Evolutionary conservation across 768 basidiomycete genomes (phyloP).

Genomic region (Suillus luteus): DNA sequence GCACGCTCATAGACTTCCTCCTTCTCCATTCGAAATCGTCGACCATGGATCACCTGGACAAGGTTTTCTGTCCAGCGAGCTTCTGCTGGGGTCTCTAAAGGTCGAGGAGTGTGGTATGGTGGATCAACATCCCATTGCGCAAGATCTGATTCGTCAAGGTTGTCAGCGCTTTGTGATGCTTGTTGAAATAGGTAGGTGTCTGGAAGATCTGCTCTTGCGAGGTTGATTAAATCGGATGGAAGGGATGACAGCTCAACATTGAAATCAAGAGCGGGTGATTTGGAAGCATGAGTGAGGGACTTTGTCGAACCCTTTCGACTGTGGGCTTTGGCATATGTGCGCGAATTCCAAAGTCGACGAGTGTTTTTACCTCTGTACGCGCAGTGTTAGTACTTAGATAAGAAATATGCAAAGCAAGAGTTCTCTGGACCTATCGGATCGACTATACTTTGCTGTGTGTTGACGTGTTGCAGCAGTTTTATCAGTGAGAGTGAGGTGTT

Average conservation of each 20-base stretch:
- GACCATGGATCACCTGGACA: background rate
- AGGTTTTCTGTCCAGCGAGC: conserved; percentile 3
- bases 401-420: background rate
- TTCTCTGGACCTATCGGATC: background rate
- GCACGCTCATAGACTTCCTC: background rate
- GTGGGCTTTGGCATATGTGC: background rate
- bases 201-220: conserved; percentile 5
- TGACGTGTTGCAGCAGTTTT: background rate
- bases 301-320: background rate
- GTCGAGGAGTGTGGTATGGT: conserved; percentile 10
- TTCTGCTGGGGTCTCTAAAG: background rate
- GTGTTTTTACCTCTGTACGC: background rate
- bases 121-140: conserved; percentile 6
- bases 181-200: conserved; percentile 10
- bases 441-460: background rate
- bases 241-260: background rate
- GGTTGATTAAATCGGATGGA: background rate
- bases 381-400: background rate
- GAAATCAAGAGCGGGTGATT: background rate
- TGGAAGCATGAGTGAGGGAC: background rate
- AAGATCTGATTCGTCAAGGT: conserved; percentile 9
- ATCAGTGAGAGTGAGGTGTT: background rate
- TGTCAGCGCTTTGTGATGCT: conserved; percentile 7
- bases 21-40: background rate
- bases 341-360: background rate